phyloP scores from a whole-genome alignment of 768 basidiomycete genomes.

The Vararia minispora region DNA sequence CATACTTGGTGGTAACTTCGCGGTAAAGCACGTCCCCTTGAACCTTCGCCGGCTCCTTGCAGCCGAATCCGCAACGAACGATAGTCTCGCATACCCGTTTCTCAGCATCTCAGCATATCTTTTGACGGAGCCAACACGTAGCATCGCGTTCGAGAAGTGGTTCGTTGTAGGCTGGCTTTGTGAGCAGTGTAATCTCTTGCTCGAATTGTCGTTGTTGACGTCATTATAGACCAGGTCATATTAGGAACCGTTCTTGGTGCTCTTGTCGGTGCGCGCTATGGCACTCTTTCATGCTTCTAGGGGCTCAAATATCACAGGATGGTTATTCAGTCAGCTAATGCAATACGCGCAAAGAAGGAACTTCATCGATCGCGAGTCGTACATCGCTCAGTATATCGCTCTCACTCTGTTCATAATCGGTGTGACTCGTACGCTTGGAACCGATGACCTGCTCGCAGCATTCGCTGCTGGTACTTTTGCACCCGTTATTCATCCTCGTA shows the following conservation, averaged over 20 bases:
- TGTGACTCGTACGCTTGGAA: constrained; percentile 66
- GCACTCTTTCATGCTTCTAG: not conserved
- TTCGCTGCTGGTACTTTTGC: constrained; percentile 65
- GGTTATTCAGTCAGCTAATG: constrained; percentile 64
- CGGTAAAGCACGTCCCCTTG: constrained; percentile 53
- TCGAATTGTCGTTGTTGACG: too few species aligned
- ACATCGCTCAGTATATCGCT: constrained; percentile 75
- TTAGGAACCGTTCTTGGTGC: constrained; percentile 65
- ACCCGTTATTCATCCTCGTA: too few species aligned
- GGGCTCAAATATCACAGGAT: constrained; percentile 38
- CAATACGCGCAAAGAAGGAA: constrained; percentile 49
- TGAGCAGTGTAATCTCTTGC: too few species aligned
- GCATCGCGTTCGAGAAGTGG: constrained; percentile 73
- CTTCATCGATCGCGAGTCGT: constrained; percentile 74
- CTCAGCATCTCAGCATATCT: constrained; percentile 80
- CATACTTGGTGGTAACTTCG: constrained; percentile 67
- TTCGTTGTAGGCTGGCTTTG: constrained; percentile 77
- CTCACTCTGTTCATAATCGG: constrained; percentile 68
- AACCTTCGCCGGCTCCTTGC: constrained; percentile 74
- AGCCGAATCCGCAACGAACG: constrained; percentile 91
- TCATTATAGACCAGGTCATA: constrained; percentile 59
- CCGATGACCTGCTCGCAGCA: constrained; percentile 81
- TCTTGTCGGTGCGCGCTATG: constrained; percentile 28
- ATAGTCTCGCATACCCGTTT: constrained; percentile 93
- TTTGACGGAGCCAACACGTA: constrained; percentile 51